Percentiles rank a stretch among this genome's conserved stretches.
phyloP scores from a whole-genome alignment of 495 filamentous ascomycete species.

The Penicillium flavigenum region DNA sequence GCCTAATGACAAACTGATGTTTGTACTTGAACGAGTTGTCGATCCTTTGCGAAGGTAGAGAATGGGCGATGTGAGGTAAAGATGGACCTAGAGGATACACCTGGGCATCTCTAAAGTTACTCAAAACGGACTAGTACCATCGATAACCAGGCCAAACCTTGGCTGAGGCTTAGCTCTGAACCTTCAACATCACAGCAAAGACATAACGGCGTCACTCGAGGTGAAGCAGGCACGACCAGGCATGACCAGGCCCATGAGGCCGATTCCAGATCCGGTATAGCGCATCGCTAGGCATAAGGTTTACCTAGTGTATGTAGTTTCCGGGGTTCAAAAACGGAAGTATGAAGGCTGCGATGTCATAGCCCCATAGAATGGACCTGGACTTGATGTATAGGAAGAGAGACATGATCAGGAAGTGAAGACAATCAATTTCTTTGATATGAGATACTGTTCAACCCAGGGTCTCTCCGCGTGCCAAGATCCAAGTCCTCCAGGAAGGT shows the following conservation, averaged over 20 bases:
- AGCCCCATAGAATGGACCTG: neutral
- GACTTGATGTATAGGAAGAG: neutral
- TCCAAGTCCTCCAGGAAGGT: slow-evolving; percentile 80
- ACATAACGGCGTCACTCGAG: neutral
- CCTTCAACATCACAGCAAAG: neutral
- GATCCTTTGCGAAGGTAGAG: neutral
- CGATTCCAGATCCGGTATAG: neutral
- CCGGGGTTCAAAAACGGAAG: neutral
- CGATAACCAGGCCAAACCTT: neutral
- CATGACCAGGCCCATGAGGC: neutral
- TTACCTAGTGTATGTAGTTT: neutral
- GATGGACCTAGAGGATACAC: neutral
- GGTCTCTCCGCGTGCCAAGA: slow-evolving; percentile 75
- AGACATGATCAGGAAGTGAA: neutral
- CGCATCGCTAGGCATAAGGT: neutral
- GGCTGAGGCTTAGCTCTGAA: neutral
- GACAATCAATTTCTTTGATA: neutral
- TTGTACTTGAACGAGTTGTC: neutral
- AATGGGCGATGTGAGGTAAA: neutral
- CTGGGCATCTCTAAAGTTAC: neutral
- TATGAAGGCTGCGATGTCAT: neutral
- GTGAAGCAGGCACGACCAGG: slow-evolving; percentile 1
- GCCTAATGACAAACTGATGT: neutral
- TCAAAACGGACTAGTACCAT: neutral
- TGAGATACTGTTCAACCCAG: slow-evolving; percentile 37